These are phyloP conservation scores for Furcasterigmium sp. DNA, from an alignment of 2,329 filamentous ascomycete species.

Conservation along the genomic window DNA sequence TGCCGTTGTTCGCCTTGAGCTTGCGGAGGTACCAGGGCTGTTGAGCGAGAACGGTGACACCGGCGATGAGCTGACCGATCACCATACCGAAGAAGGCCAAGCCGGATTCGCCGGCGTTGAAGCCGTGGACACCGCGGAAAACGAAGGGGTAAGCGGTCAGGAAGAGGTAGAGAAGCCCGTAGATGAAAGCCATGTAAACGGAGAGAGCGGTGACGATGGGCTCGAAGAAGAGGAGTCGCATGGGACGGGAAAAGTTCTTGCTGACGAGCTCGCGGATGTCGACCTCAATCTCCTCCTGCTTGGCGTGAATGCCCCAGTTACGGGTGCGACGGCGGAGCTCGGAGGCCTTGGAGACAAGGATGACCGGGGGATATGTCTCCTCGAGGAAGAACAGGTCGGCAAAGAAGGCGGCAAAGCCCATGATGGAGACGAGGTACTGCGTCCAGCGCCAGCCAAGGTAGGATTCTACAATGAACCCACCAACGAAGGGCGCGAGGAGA, in stretches of 20 bases:
- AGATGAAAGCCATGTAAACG: conserved; percentile 71
- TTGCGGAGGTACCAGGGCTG: conserved; percentile 66
- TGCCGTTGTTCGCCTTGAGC: conserved; percentile 59
- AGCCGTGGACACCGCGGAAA: conserved; percentile 67
- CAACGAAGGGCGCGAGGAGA: conserved; percentile 62
- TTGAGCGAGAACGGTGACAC: conserved; percentile 54
- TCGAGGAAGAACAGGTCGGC: conserved; percentile 58
- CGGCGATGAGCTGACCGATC: conserved; percentile 64
- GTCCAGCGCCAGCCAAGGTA: conserved; percentile 71
- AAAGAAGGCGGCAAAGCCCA: conserved; percentile 55
- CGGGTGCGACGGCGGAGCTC: conserved; percentile 58
- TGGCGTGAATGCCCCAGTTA: conserved; percentile 68
- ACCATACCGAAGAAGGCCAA: conserved; percentile 86
- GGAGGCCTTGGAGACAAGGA: conserved; percentile 56
- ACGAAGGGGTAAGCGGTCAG: conserved; percentile 80
- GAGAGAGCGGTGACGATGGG: conserved; percentile 65
- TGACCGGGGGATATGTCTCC: conserved; percentile 66
- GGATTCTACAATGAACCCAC: conserved; percentile 60
- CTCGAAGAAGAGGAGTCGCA: conserved; percentile 61
- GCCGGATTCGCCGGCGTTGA: conserved; percentile 64
- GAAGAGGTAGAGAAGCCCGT: conserved; percentile 77
- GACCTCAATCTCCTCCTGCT: conserved; percentile 66
- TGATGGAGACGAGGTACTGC: conserved; percentile 57
- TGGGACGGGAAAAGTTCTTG: conserved; percentile 63
- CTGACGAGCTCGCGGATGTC: conserved; percentile 57